phyloP scores from a whole-genome alignment of 2,329 filamentous ascomycete species.

The Colletotrichum truncatum region DNA sequence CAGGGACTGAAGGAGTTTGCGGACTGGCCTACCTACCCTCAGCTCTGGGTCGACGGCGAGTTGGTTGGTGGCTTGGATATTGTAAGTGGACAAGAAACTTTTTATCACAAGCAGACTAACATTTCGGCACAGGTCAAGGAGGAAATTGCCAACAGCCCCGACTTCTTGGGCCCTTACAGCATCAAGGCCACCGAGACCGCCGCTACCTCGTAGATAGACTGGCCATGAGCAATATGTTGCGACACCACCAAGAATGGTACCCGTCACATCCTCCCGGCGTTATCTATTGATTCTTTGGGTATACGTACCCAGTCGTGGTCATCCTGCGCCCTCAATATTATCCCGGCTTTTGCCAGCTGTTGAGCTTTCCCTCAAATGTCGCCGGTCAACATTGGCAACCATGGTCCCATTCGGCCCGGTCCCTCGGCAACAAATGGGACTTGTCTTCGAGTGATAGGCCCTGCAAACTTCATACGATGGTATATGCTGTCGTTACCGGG shows the following conservation, averaged over 20 bases:
- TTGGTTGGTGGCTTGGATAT: slow-evolving; percentile 95
- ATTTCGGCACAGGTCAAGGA: slow-evolving; percentile 78
- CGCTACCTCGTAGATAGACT: slow-evolving; percentile 38
- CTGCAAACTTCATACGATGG: too few species aligned
- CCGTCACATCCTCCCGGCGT: background rate
- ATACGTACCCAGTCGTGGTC: slow-evolving; percentile 5
- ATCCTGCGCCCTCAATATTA: background rate
- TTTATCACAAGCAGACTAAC: slow-evolving; percentile 1
- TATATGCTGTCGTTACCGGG: too few species aligned
- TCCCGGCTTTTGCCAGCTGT: background rate
- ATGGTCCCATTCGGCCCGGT: too few species aligned
- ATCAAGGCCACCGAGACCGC: slow-evolving; percentile 55
- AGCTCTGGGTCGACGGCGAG: slow-evolving; percentile 91
- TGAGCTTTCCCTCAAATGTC: too few species aligned
- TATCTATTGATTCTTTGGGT: background rate
- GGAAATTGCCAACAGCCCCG: slow-evolving; percentile 83
- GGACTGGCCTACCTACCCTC: slow-evolving; percentile 98
- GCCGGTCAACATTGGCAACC: background rate
- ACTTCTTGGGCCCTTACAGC: slow-evolving; percentile 82
- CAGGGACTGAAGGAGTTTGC: slow-evolving; percentile 96
- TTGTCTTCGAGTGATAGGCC: too few species aligned
- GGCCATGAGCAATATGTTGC: background rate
- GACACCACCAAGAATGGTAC: background rate
- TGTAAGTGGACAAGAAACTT: slow-evolving; percentile 63
- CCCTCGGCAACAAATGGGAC: too few species aligned